Evolutionary conservation across 257 asterid genomes (phyloP), one percentile per base, ranked within the genome.

Genomic region (Anisodus acutangulus): DNA sequence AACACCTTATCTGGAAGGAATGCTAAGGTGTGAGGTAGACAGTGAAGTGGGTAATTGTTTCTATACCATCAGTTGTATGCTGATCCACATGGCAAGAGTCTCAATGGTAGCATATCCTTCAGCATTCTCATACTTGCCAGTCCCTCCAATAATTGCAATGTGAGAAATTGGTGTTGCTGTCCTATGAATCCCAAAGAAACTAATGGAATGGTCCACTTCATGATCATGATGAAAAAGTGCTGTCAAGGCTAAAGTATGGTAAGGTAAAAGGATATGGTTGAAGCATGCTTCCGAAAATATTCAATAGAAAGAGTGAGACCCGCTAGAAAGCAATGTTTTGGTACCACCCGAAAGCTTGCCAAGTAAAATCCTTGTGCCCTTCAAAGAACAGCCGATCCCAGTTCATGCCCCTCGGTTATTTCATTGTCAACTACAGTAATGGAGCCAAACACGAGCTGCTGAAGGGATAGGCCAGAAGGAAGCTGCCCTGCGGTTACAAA

Each of bases 381-480:
- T 6, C 98, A 97, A 2, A 94, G 90, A 41, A 92, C 95, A 0
- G 84, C 87, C 1, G 96, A 45, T 5, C 92, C 98, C 67, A 95
- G 84, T 84, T 94, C 98, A 79, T 86, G 94, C 72, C 97, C 96
- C 82, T 87, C 97, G 5, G 96, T 93, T 60, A 95, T 79, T 89
- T 94, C 92, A 37, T 92, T 93, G 86, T 95, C 98, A 0, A 93
- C 99, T 59, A 93, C 98, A 1, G 98, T 94, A 9, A 92, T 87
- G 0, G 99, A 94, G 6, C 98, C 97, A 82, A 95, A 95, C 93
- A 90, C 91, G 86, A 95, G 97, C 81, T 95, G 93, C 68, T 91
- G 97, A 66, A 94, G 89, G n/a, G 93, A 94, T 43, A 94, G 78
- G 54, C 95, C 97, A 0, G 89, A 83, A 0, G 98, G 97, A 58